phyloP scores from a whole-genome alignment of 148 eudicot species.

The Rhododendron kiyosumense region DNA sequence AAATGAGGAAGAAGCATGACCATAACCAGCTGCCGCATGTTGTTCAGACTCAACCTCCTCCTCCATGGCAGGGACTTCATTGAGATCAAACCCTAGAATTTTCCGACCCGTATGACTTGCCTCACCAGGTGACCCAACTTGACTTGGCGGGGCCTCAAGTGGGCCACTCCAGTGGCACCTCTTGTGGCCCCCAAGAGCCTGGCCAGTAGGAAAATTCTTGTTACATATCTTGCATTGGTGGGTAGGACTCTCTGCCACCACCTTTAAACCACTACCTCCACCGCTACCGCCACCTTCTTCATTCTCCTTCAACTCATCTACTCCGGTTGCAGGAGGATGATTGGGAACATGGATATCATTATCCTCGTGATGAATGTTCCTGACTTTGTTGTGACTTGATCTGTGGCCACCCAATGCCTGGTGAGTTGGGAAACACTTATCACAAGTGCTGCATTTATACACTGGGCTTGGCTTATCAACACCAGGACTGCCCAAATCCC shows the following conservation, averaged over 20 bases:
- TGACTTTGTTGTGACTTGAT: constrained; percentile 40
- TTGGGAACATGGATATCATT: background rate
- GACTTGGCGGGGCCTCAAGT: constrained; percentile 1
- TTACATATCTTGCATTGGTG: constrained; percentile 25
- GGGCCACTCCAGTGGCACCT: constrained; percentile 35
- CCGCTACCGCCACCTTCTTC: background rate
- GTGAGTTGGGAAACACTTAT: constrained; percentile 32
- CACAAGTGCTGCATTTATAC: constrained; percentile 42
- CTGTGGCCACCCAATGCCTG: constrained; percentile 59
- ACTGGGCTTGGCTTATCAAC: constrained; percentile 5
- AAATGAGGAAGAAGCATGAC: background rate
- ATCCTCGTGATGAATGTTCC: background rate
- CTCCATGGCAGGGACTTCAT: constrained; percentile 16
- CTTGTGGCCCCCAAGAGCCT: constrained; percentile 50
- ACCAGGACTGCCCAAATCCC: constrained; percentile 13
- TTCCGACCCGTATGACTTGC: background rate
- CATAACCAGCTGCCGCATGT: background rate
- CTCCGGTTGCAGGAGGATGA: background rate
- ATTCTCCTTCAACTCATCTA: background rate
- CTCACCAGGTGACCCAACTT: background rate
- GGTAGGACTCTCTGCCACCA: background rate
- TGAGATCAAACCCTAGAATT: constrained; percentile 18
- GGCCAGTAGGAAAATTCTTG: constrained; percentile 35
- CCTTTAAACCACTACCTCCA: background rate
- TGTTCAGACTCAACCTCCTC: constrained; percentile 7